These are phyloP conservation scores for Ceraceosorus bombacis DNA, from an alignment of 1,284 basidiomycete genomes.

Conservation along the genomic window DNA sequence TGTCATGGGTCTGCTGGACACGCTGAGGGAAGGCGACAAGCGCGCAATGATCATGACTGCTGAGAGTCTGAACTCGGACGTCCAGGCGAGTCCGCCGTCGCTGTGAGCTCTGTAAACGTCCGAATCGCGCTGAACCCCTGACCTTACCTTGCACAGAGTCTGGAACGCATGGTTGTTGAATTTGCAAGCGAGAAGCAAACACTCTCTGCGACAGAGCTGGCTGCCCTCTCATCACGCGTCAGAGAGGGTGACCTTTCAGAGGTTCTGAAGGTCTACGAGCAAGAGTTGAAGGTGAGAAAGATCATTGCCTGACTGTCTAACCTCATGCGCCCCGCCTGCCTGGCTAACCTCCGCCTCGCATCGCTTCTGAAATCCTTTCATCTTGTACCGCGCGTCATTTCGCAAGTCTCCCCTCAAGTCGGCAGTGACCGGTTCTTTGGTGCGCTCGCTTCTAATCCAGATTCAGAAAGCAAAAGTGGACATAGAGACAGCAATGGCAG, in stretches of 20 bases:
- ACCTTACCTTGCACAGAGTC: conserved; percentile 56
- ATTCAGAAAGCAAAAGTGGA: conserved; percentile 97
- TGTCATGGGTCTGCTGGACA: conserved; percentile 70
- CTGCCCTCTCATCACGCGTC: conserved; percentile 61
- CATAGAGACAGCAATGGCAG: conserved; percentile 73
- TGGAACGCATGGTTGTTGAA: conserved; percentile 84
- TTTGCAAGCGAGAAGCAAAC: conserved; percentile 72
- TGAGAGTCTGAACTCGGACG: conserved; percentile 70
- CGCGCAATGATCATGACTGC: conserved; percentile 60
- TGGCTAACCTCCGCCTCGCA: background rate
- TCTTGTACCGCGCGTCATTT: background rate
- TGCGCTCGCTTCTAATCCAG: conserved; percentile 82
- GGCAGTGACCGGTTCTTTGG: conserved; percentile 69
- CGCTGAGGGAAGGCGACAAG: conserved; percentile 68
- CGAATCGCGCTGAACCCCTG: background rate
- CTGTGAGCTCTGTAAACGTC: too few relatives aligned
- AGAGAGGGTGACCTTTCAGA: conserved; percentile 76
- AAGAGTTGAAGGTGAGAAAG: conserved; percentile 65
- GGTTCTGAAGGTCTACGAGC: conserved; percentile 81
- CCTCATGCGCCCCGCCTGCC: too few relatives aligned
- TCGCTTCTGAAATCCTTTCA: background rate
- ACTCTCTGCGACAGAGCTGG: conserved; percentile 57
- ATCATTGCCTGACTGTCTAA: background rate
- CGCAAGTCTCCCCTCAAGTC: conserved; percentile 65
- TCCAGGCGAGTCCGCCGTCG: conserved; percentile 37